Evolutionary conservation across 257 asterid species (phyloP).

Genomic region (Fraxinus americana): DNA sequence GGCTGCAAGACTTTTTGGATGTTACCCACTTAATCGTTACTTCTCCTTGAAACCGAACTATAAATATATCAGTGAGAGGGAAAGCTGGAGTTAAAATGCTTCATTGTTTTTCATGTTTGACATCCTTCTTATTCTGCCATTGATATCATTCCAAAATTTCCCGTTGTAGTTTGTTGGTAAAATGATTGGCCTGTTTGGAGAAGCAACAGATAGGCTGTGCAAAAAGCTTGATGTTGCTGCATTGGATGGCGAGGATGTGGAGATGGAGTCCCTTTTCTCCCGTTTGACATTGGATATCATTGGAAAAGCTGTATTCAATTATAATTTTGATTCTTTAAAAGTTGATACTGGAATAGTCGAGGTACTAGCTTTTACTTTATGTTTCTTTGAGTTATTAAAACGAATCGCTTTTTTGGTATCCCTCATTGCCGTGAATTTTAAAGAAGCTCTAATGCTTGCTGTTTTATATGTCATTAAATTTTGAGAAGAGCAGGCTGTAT

Average conservation of each 20-base stretch:
- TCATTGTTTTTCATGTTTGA: background rate
- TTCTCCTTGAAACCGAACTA: background rate
- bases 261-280: slow-evolving; percentile 98
- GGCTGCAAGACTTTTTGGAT: slow-evolving; percentile 9
- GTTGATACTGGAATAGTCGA: slow-evolving; percentile 87
- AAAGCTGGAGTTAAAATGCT: background rate
- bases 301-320: slow-evolving; percentile 97
- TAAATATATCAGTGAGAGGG: background rate
- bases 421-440: slow-evolving; percentile 11
- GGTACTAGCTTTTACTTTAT: slow-evolving; percentile 50
- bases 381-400: slow-evolving; percentile 11
- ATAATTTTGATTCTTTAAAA: slow-evolving; percentile 89
- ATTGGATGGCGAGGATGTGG: slow-evolving; percentile 88
- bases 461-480: slow-evolving; percentile 18
- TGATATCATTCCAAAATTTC: slow-evolving; percentile 22
- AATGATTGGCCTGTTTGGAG: slow-evolving; percentile 83
- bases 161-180: slow-evolving; percentile 81
- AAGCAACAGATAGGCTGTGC: slow-evolving; percentile 88
- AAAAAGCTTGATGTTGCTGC: slow-evolving; percentile 83
- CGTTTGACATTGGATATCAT: slow-evolving; percentile 92
- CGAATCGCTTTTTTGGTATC: background rate
- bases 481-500: slow-evolving; percentile 77
- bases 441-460: slow-evolving; percentile 20
- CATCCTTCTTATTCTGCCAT: slow-evolving; percentile 8
- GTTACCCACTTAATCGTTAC: background rate